phyloP scores from a whole-genome alignment of 305 asterid genomes.

The Fraxinus dipetala region DNA sequence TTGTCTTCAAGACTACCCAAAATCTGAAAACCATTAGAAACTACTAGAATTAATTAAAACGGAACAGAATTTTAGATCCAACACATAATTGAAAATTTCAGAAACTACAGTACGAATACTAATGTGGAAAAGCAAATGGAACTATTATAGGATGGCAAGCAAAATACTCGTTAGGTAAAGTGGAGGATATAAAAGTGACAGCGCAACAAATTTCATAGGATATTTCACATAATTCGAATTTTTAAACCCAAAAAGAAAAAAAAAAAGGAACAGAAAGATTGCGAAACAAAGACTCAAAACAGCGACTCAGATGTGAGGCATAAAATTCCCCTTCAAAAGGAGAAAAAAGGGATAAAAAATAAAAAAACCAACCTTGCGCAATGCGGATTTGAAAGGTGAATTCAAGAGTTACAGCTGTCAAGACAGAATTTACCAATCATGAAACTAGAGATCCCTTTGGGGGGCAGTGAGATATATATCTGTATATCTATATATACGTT shows the following conservation, averaged over 20 bases:
- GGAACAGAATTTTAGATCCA: conserved; percentile 40
- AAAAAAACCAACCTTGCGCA: conserved; percentile 28
- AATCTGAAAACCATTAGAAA: conserved; percentile 12
- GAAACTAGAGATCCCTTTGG: conserved; percentile 24
- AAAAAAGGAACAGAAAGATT: conserved; percentile 19
- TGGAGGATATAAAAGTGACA: conserved; percentile 56
- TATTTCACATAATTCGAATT: conserved; percentile 23
- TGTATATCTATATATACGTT: not conserved
- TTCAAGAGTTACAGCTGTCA: conserved; percentile 27
- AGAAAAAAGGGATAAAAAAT: conserved; percentile 6
- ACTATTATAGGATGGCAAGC: conserved; percentile 23
- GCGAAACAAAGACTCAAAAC: conserved; percentile 41
- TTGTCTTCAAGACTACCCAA: conserved; percentile 9
- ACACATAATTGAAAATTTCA: conserved; percentile 15
- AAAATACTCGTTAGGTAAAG: conserved; percentile 54
- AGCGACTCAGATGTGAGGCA: conserved; percentile 40
- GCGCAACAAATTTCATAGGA: conserved; percentile 48
- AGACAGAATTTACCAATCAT: conserved; percentile 9
- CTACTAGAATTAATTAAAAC: conserved; percentile 17
- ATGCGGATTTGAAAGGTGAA: conserved; percentile 26
- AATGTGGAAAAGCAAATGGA: conserved; percentile 32
- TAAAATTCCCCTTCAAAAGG: conserved; percentile 12
- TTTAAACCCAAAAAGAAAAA: conserved; percentile 16
- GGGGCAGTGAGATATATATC: not conserved
- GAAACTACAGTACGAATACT: conserved; percentile 18